phyloP scores from a whole-genome alignment of 2,329 filamentous ascomycete species.

The Paecilomyces fulvus region DNA sequence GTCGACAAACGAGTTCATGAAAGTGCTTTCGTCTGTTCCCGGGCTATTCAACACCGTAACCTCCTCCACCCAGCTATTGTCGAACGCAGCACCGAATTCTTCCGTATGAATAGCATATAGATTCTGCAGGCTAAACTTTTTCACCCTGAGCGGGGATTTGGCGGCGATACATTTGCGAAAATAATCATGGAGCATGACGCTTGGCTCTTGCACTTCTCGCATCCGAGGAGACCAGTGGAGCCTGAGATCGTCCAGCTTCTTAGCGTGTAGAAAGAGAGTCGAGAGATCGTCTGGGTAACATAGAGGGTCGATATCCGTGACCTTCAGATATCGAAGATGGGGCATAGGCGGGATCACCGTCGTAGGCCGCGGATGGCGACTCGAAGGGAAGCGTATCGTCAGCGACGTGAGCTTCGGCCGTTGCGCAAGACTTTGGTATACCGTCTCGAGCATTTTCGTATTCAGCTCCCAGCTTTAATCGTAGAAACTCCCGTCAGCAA shows the following conservation, averaged over 20 bases:
- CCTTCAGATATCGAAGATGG: slow-evolving; percentile 44
- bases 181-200: slow-evolving; percentile 45
- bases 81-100: slow-evolving; percentile 38
- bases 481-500: slow-evolving; percentile 1
- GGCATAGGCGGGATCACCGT: slow-evolving; percentile 49
- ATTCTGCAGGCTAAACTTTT: slow-evolving; percentile 49
- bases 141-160: slow-evolving; percentile 39
- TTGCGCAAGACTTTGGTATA: slow-evolving; percentile 49
- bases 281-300: slow-evolving; percentile 58
- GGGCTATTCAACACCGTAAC: slow-evolving; percentile 48
- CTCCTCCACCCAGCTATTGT: slow-evolving; percentile 35
- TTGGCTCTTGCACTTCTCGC: slow-evolving; percentile 50
- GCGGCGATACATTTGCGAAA: slow-evolving; percentile 48
- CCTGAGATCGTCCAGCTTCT: slow-evolving; percentile 46
- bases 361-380: slow-evolving; percentile 49
- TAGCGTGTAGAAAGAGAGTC: slow-evolving; percentile 45
- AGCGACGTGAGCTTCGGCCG: slow-evolving; percentile 44
- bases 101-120: slow-evolving; percentile 46
- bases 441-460: slow-evolving; percentile 50
- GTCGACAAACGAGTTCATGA: slow-evolving; percentile 46
- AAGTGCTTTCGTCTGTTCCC: slow-evolving; percentile 31
- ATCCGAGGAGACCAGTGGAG: slow-evolving; percentile 56
- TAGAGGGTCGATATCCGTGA: slow-evolving; percentile 54
- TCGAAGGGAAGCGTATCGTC: slow-evolving; percentile 48
- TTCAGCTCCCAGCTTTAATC: slow-evolving; percentile 49